Percentiles rank a stretch among this genome's conserved stretches.
phyloP scores from a whole-genome alignment of 2,329 filamentous ascomycete genomes.

The Tolypocladium nubicola region DNA sequence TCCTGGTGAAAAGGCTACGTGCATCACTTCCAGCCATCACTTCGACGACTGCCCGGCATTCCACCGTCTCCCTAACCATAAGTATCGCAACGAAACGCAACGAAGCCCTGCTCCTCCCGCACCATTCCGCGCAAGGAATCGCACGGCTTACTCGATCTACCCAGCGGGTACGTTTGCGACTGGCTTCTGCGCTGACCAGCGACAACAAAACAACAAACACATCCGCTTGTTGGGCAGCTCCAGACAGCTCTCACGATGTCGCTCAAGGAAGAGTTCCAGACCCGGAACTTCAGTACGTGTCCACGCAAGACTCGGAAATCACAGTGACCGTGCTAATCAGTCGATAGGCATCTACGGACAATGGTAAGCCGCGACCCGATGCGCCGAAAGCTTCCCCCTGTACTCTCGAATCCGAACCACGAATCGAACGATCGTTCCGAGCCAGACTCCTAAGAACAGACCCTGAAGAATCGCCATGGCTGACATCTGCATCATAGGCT shows the following conservation, averaged over 20 bases:
- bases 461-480: not conserved
- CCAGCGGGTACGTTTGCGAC: not conserved
- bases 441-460: not conserved
- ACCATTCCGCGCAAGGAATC: not conserved
- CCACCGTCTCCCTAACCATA: slow-evolving; percentile 10
- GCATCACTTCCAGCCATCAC: slow-evolving; percentile 10
- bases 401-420: not conserved
- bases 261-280: slow-evolving; percentile 61
- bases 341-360: slow-evolving; percentile 59
- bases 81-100: not conserved
- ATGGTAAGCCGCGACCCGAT: slow-evolving; percentile 44
- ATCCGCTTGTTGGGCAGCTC: not conserved
- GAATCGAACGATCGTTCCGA: not conserved
- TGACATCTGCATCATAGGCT: slow-evolving; percentile 35
- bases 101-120: not conserved
- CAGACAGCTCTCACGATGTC: slow-evolving; percentile 44
- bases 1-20: slow-evolving; percentile 19
- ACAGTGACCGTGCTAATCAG: slow-evolving; percentile 1
- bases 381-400: not conserved
- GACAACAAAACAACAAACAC: slow-evolving; percentile 2
- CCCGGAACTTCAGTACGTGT: slow-evolving; percentile 62
- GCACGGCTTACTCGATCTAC: not conserved
- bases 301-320: not conserved
- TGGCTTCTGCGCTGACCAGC: slow-evolving; percentile 3
- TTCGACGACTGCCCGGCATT: slow-evolving; percentile 13